A percentile compares a stretch with the other conserved stretches of the same genome.
Evolutionary conservation across 2,329 filamentous ascomycete species (phyloP).

Genomic region (Ceratocystis harringtonii): DNA sequence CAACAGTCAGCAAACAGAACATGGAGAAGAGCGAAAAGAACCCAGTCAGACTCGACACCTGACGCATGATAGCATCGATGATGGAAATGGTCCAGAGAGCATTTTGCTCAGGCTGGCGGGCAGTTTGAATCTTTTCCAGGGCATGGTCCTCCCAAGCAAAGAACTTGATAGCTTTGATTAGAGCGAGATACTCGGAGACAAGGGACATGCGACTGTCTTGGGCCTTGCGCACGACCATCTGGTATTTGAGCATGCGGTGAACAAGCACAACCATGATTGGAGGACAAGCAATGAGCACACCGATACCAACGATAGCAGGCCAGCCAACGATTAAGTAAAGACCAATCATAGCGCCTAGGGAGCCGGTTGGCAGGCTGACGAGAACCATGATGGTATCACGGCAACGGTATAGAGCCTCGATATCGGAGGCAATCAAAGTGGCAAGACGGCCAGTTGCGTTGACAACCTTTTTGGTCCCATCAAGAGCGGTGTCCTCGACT

Average conservation of each 20-base stretch:
- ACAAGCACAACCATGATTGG: conserved; percentile 38
- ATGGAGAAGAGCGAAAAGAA: conserved; percentile 38
- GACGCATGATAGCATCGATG: conserved; percentile 31
- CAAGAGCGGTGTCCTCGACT: conserved; percentile 28
- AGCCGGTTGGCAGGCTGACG: conserved; percentile 33
- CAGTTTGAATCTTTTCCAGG: conserved; percentile 34
- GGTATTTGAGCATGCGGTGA: conserved; percentile 34
- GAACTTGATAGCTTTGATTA: conserved; percentile 45
- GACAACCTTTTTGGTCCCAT: conserved; percentile 21
- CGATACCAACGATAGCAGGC: conserved; percentile 38
- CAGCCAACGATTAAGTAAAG: conserved; percentile 42
- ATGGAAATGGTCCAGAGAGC: conserved; percentile 39
- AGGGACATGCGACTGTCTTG: conserved; percentile 43
- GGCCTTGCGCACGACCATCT: conserved; percentile 38
- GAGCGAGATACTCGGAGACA: conserved; percentile 42
- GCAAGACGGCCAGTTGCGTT: conserved; percentile 37
- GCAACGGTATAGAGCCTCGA: conserved; percentile 38
- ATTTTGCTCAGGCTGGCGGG: conserved; percentile 37
- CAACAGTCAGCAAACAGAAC: conserved; percentile 37
- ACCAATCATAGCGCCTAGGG: conserved; percentile 33
- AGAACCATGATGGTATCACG: conserved; percentile 36
- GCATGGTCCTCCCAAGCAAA: conserved; percentile 45
- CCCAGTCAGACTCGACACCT: conserved; percentile 38
- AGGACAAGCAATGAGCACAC: conserved; percentile 32
- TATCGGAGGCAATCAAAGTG: conserved; percentile 44